These are phyloP conservation scores for Oehlia diaphana DNA, from an alignment of 192 early-diverging fungal species.

Conservation along the genomic window DNA sequence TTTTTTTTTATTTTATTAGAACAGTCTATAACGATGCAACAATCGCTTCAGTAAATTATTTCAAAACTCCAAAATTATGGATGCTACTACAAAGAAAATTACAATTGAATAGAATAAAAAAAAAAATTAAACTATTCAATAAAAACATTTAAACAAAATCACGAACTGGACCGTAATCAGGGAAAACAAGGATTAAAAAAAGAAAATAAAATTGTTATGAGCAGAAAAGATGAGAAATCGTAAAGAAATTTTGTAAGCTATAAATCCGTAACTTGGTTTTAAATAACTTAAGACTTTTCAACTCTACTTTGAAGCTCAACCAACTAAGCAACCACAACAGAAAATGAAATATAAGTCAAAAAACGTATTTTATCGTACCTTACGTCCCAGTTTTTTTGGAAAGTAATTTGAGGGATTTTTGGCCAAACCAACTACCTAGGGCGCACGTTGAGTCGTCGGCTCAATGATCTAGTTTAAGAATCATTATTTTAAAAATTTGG, in stretches of 20 bases:
- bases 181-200: not conserved
- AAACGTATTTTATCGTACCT: not conserved
- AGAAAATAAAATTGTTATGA: not conserved
- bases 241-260: not conserved
- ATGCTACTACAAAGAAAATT: not conserved
- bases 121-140: not conserved
- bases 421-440: not conserved
- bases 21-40: not conserved
- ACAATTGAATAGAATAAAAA: not conserved
- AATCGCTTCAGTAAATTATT: not conserved
- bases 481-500: not conserved
- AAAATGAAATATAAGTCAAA: not conserved
- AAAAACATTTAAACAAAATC: not conserved
- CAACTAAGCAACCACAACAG: not conserved
- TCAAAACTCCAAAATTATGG: not conserved
- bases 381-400: not conserved
- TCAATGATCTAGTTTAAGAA: not conserved
- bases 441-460: not conserved
- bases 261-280: slow-evolving; percentile 4
- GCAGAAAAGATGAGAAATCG: not conserved
- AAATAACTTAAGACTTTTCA: not conserved
- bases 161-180: not conserved
- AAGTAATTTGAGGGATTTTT: slow-evolving; percentile 15
- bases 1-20: not conserved
- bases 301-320: not conserved